Evolutionary conservation across 2,329 filamentous ascomycete species (phyloP), one percentile per base, ranked within the genome.

Genomic region (Penicillium sp.): DNA sequence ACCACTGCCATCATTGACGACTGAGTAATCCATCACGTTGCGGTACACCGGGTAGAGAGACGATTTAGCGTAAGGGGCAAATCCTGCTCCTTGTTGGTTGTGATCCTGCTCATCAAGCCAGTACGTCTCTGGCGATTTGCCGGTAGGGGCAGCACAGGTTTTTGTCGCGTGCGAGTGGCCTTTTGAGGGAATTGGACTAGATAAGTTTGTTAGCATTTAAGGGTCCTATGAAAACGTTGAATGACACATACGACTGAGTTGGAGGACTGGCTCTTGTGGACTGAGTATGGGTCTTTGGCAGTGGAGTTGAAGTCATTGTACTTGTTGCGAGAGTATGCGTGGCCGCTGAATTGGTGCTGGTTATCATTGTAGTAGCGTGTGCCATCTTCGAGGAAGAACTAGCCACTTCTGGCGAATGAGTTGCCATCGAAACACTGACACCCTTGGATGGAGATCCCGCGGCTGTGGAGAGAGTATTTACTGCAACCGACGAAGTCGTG

Each of bases 61-160:
- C 2, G 50, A 53, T 33, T 48, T 54, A 8, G 55, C 55, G 6
- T 66, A 64, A 6, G 69, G 69, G 6, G 69, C 69, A 23, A 64
- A 62, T 3, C 68, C 69, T 12, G 67, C 58, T 3, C 59, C 65
- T 7, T 52, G 21, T 23, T 62, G 59, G 5, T 59, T 68, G 42
- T 71, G 69, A 33, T 71, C 67, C 33, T 69, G 64, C 8, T 60
- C 50, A 19, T 67, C 66, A 6, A 71, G 59, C 69, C 69, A 71
- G 55, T 64, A 71, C 1, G 38, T 43, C 5, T 50, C 50, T 1
- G 54, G 46, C 0, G 58, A 46, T 17, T 58, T 52, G 9, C 19
- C n/a, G 1, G 57, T 31, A 1, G 60, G 59, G 9, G 48, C 50
- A 9, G 58, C 53, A 21, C 67, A 69, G 10, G 62, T 63, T 35